These are phyloP conservation scores for Apophysomyces ossiformis DNA, from an alignment of 371 early-diverging fungal species.

Conservation along the genomic window DNA sequence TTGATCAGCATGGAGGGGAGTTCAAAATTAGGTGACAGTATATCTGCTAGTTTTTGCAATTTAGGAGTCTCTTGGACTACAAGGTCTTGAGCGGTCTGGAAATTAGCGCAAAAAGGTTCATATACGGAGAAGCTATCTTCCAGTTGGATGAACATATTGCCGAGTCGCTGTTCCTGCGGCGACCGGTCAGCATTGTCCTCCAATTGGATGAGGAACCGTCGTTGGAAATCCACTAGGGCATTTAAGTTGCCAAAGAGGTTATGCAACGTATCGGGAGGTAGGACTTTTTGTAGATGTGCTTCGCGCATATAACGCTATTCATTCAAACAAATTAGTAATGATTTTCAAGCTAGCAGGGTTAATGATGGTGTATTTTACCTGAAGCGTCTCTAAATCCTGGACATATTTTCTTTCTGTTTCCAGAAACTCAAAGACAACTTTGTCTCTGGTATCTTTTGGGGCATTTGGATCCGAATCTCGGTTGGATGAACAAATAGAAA, in stretches of 20 bases:
- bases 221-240: conserved; percentile 92
- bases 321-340: background rate
- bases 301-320: conserved; percentile 54
- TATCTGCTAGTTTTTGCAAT: conserved; percentile 55
- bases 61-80: conserved; percentile 50
- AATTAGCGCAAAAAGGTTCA: conserved; percentile 95
- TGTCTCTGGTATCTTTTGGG: conserved; percentile 81
- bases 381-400: conserved; percentile 1
- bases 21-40: conserved; percentile 83
- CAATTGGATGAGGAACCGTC: conserved; percentile 88
- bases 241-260: conserved; percentile 91
- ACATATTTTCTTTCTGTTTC: conserved; percentile 38
- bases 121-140: conserved; percentile 92
- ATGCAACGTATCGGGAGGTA: conserved; percentile 75
- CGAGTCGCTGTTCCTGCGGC: conserved; percentile 84
- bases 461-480: conserved; percentile 24
- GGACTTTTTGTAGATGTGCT: conserved; percentile 52
- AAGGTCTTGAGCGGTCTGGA: conserved; percentile 71
- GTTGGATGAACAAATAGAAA: background rate
- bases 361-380: background rate
- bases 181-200: conserved; percentile 78
- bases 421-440: conserved; percentile 65
- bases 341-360: background rate
- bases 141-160: conserved; percentile 73
- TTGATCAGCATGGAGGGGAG: conserved; percentile 93